A percentile compares a stretch with the other conserved stretches of the same genome.
Conservation (phyloP, 2,329 filamentous ascomycete species). For the Aspergillus viridinutans region DNA sequence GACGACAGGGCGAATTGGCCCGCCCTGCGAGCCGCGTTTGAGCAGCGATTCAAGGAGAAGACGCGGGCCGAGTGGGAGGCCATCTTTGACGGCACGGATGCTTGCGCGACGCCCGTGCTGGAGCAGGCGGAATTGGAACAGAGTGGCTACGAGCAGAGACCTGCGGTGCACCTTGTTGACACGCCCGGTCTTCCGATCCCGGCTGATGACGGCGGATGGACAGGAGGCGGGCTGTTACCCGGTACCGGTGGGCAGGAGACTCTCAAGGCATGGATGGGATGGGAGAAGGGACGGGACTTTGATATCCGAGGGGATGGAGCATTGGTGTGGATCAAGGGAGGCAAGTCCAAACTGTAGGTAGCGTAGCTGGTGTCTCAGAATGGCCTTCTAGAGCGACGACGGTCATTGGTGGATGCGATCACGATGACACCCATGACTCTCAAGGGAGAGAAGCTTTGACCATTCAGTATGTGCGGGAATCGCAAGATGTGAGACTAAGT, state of each 20-base stretch:
- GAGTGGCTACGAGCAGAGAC: conserved; percentile 47
- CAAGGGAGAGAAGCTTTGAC: background rate
- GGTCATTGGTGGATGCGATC: background rate
- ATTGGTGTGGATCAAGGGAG: conserved; percentile 48
- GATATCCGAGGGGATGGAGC: conserved; percentile 58
- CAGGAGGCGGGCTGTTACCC: conserved; percentile 54
- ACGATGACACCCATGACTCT: background rate
- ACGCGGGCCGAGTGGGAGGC: conserved; percentile 75
- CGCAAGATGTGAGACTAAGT: background rate
- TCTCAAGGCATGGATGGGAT: conserved; percentile 70
- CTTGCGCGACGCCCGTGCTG: conserved; percentile 85
- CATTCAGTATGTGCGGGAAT: background rate
- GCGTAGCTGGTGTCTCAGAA: background rate
- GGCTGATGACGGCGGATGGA: conserved; percentile 66
- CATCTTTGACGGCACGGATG: conserved; percentile 86
- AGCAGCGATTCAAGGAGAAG: conserved; percentile 61
- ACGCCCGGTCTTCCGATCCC: conserved; percentile 62
- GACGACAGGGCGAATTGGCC: conserved; percentile 65
- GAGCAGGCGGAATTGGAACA: conserved; percentile 67
- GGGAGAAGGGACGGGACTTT: conserved; percentile 68
- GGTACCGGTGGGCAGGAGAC: conserved; percentile 70
- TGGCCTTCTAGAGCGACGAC: background rate
- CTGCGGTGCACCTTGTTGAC: conserved; percentile 51
- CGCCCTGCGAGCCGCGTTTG: conserved; percentile 59
- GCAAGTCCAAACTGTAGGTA: conserved; percentile 23